Evolutionary conservation across 1,284 basidiomycete species (phyloP), one percentile per base, ranked within the genome.

Genomic region (Ceratobasidium sp.): DNA sequence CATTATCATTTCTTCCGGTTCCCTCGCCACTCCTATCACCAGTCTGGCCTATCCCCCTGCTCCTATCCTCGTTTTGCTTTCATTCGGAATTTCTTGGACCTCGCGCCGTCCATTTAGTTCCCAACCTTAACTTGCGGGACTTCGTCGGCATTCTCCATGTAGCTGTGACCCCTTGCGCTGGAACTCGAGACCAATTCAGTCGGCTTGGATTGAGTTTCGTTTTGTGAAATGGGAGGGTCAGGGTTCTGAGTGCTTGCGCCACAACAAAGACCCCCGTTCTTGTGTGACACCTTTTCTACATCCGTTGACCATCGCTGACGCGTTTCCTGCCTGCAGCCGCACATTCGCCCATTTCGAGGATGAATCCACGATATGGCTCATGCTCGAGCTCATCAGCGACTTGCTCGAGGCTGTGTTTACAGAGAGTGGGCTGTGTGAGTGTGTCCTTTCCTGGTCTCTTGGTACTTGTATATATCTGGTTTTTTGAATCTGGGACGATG

Each of bases 321-420:
- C 40, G 40, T 44, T 37, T 17, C 29, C 29, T 37, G 17, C 54
- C 49, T 34, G 15, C 79, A 87, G 85, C 89, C 88, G 4, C 94
- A 96, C 81, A 94, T 97, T 62, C 95, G 94, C 97, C 79, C 90
- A 90, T 22, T 97, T 93, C 81, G 88, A 91, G 57, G 89, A 90
- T 76, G 87, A 88, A 5, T 88, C 86, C 51, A 86, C 89, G 77
- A 91, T 97, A 79, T 92, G 92, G 92, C 78, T 78, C 88, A 13
- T 66, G 19, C 25, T 11, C 32, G 94, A 95, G 83, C 90, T 90
- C 78, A 88, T 97, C 3, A 89, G 92, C 37, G 96, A 98, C 83
- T 85, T 98, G n/a, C 86, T 97, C 19, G 92, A 95, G 79, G 90
- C 90, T 80, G 95, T 96, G 78, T 82, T 94, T 64, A 85, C 83